Evolutionary conservation across 1,284 basidiomycete genomes (phyloP).

Genomic region (Spongispora temasekensis): DNA sequence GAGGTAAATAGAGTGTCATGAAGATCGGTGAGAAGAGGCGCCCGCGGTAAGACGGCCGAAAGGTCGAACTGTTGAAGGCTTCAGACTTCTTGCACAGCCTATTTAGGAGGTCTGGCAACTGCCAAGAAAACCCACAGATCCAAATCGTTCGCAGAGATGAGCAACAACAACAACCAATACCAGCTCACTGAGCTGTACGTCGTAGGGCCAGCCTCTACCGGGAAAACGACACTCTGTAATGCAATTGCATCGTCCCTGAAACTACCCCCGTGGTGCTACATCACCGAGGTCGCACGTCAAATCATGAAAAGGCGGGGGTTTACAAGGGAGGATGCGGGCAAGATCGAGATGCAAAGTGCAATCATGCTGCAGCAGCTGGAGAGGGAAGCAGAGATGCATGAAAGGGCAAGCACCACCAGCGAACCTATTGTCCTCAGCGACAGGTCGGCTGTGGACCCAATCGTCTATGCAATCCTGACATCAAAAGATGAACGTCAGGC

Average conservation of each 20-base stretch:
- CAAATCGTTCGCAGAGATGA: conserved; percentile 13
- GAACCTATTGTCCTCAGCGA: conserved; percentile 52
- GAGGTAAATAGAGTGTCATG: conserved; percentile 42
- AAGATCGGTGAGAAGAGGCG: neutral
- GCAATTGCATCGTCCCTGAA: conserved; percentile 46
- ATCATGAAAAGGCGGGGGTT: conserved; percentile 55
- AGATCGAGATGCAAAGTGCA: conserved; percentile 58
- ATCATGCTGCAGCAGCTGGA: conserved; percentile 57
- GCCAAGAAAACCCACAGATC: neutral
- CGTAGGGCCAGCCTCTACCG: conserved; percentile 63
- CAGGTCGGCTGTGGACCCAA: conserved; percentile 60
- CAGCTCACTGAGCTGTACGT: conserved; percentile 40
- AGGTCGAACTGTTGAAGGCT: neutral
- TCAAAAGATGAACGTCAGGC: conserved; percentile 40
- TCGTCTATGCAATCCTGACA: conserved; percentile 59
- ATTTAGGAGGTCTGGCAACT: conserved; percentile 23
- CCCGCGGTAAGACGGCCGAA: neutral
- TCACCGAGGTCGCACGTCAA: conserved; percentile 60
- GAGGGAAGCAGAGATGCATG: conserved; percentile 40
- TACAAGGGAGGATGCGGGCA: conserved; percentile 49
- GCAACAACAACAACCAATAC: conserved; percentile 10
- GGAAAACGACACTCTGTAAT: conserved; percentile 64
- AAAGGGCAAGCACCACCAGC: conserved; percentile 15
- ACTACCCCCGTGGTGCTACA: conserved; percentile 40
- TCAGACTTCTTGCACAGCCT: conserved; percentile 6